A percentile compares a stretch with the other conserved stretches of the same genome.
These are phyloP conservation scores for Alternaria triticimaculans DNA, from an alignment of 2,329 filamentous ascomycete genomes.

Conservation along the genomic window DNA sequence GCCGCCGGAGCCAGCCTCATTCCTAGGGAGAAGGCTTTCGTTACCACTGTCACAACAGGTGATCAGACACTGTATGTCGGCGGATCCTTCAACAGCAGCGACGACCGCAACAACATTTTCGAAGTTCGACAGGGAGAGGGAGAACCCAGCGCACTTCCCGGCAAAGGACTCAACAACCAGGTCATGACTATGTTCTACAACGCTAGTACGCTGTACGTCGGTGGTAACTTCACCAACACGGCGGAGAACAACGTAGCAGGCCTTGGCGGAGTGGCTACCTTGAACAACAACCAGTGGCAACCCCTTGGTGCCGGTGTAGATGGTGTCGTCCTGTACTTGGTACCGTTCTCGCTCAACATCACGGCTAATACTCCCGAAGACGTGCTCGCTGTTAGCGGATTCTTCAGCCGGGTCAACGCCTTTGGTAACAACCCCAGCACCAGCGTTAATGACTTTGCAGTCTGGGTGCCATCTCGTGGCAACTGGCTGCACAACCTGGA, in stretches of 20 bases:
- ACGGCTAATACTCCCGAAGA: constrained; percentile 71
- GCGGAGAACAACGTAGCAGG: constrained; percentile 65
- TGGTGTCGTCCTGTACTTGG: constrained; percentile 75
- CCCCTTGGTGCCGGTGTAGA: constrained; percentile 86
- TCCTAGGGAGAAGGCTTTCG: constrained; percentile 65
- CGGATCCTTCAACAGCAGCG: constrained; percentile 77
- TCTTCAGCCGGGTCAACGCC: constrained; percentile 74
- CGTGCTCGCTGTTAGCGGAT: constrained; percentile 79
- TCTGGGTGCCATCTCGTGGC: constrained; percentile 85
- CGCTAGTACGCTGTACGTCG: constrained; percentile 71
- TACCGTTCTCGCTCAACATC: constrained; percentile 80
- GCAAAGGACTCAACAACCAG: constrained; percentile 78
- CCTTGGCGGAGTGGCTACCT: constrained; percentile 78
- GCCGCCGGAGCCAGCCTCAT: constrained; percentile 73
- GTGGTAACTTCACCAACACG: constrained; percentile 83
- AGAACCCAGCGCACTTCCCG: constrained; percentile 67
- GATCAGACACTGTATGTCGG: constrained; percentile 72
- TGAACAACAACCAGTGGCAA: constrained; percentile 73
- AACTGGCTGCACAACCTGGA: constrained; percentile 88
- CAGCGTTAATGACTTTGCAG: constrained; percentile 75
- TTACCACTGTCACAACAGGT: constrained; percentile 71
- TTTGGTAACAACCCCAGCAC: constrained; percentile 70
- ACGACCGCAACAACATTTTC: constrained; percentile 75
- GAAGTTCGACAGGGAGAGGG: constrained; percentile 65
- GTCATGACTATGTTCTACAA: constrained; percentile 76